A percentile compares a stretch with the other conserved stretches of the same genome.
phyloP scores from a whole-genome alignment of 176 grass and related monocot genomes.

The Zizania latifolia region DNA sequence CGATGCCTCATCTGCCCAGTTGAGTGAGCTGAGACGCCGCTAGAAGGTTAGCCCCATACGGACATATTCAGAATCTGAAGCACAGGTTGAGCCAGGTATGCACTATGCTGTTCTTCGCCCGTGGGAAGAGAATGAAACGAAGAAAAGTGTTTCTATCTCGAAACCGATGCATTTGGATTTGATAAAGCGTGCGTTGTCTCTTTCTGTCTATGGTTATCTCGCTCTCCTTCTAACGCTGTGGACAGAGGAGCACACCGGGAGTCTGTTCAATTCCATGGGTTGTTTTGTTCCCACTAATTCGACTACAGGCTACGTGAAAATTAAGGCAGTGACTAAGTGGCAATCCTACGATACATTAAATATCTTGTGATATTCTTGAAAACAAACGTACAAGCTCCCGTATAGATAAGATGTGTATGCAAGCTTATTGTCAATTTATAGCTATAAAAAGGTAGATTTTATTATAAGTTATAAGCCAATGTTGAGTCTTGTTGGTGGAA shows the following conservation, averaged over 20 bases:
- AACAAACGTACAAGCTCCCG: too few species aligned
- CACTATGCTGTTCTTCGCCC: neutral
- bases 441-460: too few species aligned
- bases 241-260: neutral
- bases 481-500: too few species aligned
- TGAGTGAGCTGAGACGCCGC: neutral
- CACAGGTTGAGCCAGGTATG: slow-evolving; percentile 13
- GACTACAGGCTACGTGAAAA: neutral
- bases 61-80: slow-evolving; percentile 22
- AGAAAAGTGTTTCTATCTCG: neutral
- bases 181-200: neutral
- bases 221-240: neutral
- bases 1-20: neutral
- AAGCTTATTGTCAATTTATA: too few species aligned
- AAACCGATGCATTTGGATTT: neutral
- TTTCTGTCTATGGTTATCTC: slow-evolving; percentile 5
- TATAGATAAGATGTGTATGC: too few species aligned
- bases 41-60: neutral
- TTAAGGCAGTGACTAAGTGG: too few species aligned
- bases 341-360: too few species aligned
- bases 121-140: neutral
- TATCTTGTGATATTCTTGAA: too few species aligned
- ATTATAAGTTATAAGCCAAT: too few species aligned
- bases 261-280: neutral
- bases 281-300: too few species aligned